Base-by-base conservation (phyloP, 1,139 yeast species). In the Candida sp. region DNA sequence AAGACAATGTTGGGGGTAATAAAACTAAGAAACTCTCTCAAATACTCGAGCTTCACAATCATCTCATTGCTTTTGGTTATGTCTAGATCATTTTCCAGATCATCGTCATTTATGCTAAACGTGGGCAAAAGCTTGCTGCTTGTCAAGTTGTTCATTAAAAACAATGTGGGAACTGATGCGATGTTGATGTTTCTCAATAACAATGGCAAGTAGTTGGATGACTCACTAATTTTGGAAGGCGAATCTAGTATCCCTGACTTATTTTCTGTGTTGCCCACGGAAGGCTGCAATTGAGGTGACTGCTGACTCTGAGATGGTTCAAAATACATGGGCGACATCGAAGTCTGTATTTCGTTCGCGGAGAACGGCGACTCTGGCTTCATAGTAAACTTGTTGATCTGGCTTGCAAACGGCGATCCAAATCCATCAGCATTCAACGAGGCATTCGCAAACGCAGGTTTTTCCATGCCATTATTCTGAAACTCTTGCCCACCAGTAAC, bases 141-240 rank as follows among this genome's bases (percentile, higher is more conserved):
- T 44, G 61, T 54, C n/a, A 67, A 56, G 51, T 72, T 76, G 33
- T 72, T 68, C 44, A 73, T 58, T 38, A 83, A 66, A 55, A 81
- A 84, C 11, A 66, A 62, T 12, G 72, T 70, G 0, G 93, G 92
- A 11, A 87, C 81, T 0, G 88, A 79, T 37, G 78, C 72, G 0
- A 85, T 73, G 34, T 88, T 85, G 52, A 86, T 80, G 44, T 85
- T 83, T 51, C 92, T 68, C 39, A 87, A 63, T 22, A 87, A 74
- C 63, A 87, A 82, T 1, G 91, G 92, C 37, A 86, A 65, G 62
- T 85, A 84, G 57, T 84, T 86, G 1, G 80, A 70, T 0, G 81
- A 70, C 49, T 76, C 81, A 1, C 69, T 58, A 5, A 62, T 57
- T 41, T 61, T 60, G 7, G 48, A 32, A 5, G 58, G 54, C 3